Percentiles rank a stretch among this genome's conserved stretches.
phyloP scores from a whole-genome alignment of 208 protist species.

The Wallacemonas sp. region DNA sequence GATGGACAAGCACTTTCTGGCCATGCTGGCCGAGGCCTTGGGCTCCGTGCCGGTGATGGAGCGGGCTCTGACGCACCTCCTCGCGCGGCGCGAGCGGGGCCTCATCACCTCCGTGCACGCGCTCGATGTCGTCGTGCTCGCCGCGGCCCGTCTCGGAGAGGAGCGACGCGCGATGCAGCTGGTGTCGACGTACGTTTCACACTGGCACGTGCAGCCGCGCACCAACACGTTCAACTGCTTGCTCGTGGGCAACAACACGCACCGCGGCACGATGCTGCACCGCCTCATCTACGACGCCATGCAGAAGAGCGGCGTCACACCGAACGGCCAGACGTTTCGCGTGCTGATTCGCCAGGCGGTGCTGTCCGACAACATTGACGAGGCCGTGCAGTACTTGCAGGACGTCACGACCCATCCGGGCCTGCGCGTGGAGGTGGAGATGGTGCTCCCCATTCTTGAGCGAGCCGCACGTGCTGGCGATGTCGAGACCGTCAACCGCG shows the following conservation, averaged over 20 bases:
- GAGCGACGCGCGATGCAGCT: conserved; percentile 70
- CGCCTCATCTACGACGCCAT: conserved; percentile 64
- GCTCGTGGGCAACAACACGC: conserved; percentile 41
- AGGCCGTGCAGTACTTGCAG: conserved; percentile 74
- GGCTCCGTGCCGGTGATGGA: conserved; percentile 37
- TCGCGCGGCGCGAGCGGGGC: conserved; percentile 29
- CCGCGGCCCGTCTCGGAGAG: conserved; percentile 55
- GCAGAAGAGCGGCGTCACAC: conserved; percentile 52
- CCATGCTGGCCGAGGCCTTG: conserved; percentile 60
- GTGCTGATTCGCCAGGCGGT: conserved; percentile 85
- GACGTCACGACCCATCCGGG: conserved; percentile 56
- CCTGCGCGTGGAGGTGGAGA: conserved; percentile 86
- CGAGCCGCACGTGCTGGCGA: conserved; percentile 77
- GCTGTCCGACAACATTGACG: conserved; percentile 69
- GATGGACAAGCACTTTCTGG: conserved; percentile 84
- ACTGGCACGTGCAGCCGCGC: conserved; percentile 62
- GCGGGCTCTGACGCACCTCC: conserved; percentile 56
- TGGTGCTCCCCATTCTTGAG: conserved; percentile 84
- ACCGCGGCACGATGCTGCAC: conserved; percentile 60
- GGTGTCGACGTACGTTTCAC: conserved; percentile 51
- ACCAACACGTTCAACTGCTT: conserved; percentile 80
- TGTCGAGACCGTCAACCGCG: conserved; percentile 66
- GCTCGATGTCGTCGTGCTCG: conserved; percentile 77
- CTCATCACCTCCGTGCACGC: conserved; percentile 68
- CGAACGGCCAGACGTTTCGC: conserved; percentile 76